Conservation (phyloP, 371 early-diverging fungal species). For the Mortierella sp. region DNA sequence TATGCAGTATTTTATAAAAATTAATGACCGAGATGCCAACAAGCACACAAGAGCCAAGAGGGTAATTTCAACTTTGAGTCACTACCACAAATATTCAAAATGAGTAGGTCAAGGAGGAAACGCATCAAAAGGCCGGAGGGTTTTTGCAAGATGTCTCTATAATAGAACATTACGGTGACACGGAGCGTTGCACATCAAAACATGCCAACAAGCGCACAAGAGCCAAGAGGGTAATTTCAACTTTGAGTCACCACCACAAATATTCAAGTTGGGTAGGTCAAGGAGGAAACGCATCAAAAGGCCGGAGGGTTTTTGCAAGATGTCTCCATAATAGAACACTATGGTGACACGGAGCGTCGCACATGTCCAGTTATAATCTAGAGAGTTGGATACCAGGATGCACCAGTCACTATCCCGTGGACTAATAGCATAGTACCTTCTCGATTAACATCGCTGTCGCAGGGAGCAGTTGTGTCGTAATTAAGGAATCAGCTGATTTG, state of each 20-base stretch:
- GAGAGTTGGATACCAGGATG: neutral
- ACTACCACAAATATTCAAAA: conserved; percentile 7
- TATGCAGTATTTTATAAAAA: neutral
- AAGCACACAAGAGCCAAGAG: conserved; percentile 7
- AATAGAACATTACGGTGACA: conserved; percentile 11
- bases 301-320: conserved; percentile 18
- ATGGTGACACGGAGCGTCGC: conserved; percentile 14
- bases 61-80: conserved; percentile 11
- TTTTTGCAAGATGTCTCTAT: conserved; percentile 13
- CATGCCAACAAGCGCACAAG: conserved; percentile 5
- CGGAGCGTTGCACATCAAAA: conserved; percentile 17
- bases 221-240: conserved; percentile 11
- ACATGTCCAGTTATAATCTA: conserved; percentile 7
- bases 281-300: conserved; percentile 14
- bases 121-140: conserved; percentile 16
- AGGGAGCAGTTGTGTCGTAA: too few relatives aligned
- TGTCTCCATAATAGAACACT: conserved; percentile 10
- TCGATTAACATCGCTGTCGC: too few relatives aligned
- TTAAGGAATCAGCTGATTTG: too few relatives aligned
- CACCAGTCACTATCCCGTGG: neutral
- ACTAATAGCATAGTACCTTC: conserved; percentile 6
- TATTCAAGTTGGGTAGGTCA: conserved; percentile 11
- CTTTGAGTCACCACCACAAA: conserved; percentile 5
- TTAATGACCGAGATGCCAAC: conserved; percentile 1
- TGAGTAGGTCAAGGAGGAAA: conserved; percentile 13